These are phyloP conservation scores for Pseudomassariella vexata DNA, from an alignment of 2,329 filamentous ascomycete species.

Conservation along the genomic window DNA sequence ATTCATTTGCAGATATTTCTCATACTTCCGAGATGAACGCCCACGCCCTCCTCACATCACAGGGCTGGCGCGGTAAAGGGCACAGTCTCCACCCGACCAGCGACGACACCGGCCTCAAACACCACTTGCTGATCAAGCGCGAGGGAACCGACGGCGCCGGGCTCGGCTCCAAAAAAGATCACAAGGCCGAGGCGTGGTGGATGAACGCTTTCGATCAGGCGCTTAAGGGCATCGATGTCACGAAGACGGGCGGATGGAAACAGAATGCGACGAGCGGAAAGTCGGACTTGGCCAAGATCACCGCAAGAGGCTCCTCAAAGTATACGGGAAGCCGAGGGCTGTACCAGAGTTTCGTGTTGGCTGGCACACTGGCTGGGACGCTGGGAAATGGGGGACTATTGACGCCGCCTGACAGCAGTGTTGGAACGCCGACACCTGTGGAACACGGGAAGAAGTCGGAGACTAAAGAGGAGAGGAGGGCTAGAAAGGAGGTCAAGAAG, in stretches of 20 bases:
- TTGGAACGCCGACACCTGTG: slow-evolving; percentile 16
- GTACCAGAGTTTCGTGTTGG: slow-evolving; percentile 80
- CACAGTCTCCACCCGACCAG: slow-evolving; percentile 76
- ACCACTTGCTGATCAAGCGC: slow-evolving; percentile 75
- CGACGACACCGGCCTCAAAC: slow-evolving; percentile 70
- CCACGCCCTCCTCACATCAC: slow-evolving; percentile 71
- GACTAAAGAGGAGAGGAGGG: slow-evolving; percentile 28
- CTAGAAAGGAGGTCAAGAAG: slow-evolving; percentile 18
- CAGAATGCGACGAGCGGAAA: slow-evolving; percentile 49
- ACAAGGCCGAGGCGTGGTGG: slow-evolving; percentile 88
- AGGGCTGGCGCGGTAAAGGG: slow-evolving; percentile 86
- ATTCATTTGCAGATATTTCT: not conserved
- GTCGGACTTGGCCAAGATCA: slow-evolving; percentile 45
- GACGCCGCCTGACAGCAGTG: slow-evolving; percentile 25
- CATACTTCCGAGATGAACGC: slow-evolving; percentile 62
- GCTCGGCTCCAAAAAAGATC: slow-evolving; percentile 68
- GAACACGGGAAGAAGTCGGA: slow-evolving; percentile 25
- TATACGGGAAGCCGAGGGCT: slow-evolving; percentile 60
- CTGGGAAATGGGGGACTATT: slow-evolving; percentile 30
- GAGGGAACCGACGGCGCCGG: slow-evolving; percentile 72
- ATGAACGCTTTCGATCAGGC: slow-evolving; percentile 89
- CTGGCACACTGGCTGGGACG: slow-evolving; percentile 72
- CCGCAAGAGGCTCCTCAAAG: slow-evolving; percentile 42
- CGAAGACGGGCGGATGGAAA: slow-evolving; percentile 48
- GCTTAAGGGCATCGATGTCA: slow-evolving; percentile 72